Evolutionary conservation across 2,329 filamentous ascomycete genomes (phyloP).

Genomic region (Paramyrothecium sp.): DNA sequence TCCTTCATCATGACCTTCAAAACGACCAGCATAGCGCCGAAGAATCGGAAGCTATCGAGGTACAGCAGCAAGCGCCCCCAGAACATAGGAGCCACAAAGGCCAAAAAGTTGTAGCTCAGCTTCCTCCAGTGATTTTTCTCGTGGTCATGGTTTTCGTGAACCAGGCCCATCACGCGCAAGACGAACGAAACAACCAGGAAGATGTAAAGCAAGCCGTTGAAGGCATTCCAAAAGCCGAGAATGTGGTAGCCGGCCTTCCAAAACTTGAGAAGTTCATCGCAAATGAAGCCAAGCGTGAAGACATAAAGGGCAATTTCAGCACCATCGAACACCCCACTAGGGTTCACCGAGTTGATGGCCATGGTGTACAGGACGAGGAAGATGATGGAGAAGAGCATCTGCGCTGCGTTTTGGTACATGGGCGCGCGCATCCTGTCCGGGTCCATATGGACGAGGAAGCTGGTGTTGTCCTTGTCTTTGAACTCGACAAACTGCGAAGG

Average conservation of each 20-base stretch:
- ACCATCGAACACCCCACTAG: constrained; percentile 75
- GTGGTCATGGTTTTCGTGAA: constrained; percentile 47
- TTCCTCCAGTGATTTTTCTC: constrained; percentile 65
- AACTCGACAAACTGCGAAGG: constrained; percentile 89
- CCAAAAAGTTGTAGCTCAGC: constrained; percentile 90
- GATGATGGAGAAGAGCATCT: constrained; percentile 79
- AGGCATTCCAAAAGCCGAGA: constrained; percentile 94
- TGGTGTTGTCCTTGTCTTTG: constrained; percentile 73
- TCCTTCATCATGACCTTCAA: constrained; percentile 94
- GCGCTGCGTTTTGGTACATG: constrained; percentile 86
- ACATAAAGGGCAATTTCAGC: constrained; percentile 84
- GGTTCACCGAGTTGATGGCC: constrained; percentile 93
- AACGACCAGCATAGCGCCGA: constrained; percentile 96
- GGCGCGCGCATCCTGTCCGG: constrained; percentile 93
- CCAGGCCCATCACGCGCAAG: constrained; percentile 75
- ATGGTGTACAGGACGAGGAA: constrained; percentile 84
- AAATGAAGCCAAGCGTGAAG: constrained; percentile 89
- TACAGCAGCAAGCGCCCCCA: constrained; percentile 92
- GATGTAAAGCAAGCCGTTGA: constrained; percentile 81
- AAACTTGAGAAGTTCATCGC: constrained; percentile 83
- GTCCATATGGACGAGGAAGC: constrained; percentile 80
- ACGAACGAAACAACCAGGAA: constrained; percentile 77
- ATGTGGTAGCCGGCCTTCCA: constrained; percentile 94
- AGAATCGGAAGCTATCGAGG: constrained; percentile 91
- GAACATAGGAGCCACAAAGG: constrained; percentile 93